These are phyloP conservation scores for Camelina sativa DNA, from an alignment of 345 rosid species.

Conservation along the genomic window DNA sequence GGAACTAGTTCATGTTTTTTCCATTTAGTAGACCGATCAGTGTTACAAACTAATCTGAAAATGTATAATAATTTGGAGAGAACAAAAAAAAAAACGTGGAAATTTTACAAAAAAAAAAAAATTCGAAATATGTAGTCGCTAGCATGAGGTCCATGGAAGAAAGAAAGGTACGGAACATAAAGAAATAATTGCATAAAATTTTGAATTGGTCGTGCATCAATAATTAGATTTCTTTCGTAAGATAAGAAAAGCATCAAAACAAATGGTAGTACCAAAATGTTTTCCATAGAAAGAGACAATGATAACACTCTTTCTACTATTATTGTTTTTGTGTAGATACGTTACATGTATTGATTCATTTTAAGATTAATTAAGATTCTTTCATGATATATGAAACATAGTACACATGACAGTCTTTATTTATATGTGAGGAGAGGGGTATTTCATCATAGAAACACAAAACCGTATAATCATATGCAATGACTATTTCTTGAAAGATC, in stretches of 20 bases:
- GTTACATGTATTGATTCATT: slow-evolving; percentile 15
- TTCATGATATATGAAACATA: slow-evolving; percentile 28
- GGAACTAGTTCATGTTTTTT: too few species aligned
- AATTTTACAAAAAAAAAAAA: not conserved
- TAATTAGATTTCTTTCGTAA: slow-evolving; percentile 28
- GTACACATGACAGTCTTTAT: slow-evolving; percentile 33
- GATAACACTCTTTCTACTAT: slow-evolving; percentile 28
- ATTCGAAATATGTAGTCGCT: slow-evolving; percentile 3
- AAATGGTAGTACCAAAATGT: slow-evolving; percentile 27
- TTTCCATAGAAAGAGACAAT: slow-evolving; percentile 27
- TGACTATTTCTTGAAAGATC: slow-evolving; percentile 19
- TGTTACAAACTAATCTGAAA: too few species aligned
- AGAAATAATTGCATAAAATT: slow-evolving; percentile 32
- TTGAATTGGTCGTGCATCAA: slow-evolving; percentile 41
- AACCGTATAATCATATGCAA: slow-evolving; percentile 18
- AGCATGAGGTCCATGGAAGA: slow-evolving; percentile 30
- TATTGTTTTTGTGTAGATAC: slow-evolving; percentile 3
- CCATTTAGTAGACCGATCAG: too few species aligned
- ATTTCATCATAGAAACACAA: slow-evolving; percentile 35
- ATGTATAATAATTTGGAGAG: not conserved
- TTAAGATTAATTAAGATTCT: slow-evolving; percentile 31
- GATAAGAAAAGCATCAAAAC: slow-evolving; percentile 29
- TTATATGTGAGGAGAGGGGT: not conserved
- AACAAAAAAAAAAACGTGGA: too few species aligned
- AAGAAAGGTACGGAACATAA: slow-evolving; percentile 10